Evolutionary conservation across 257 asterid species (phyloP).

Genomic region (Solanum chaucha): DNA sequence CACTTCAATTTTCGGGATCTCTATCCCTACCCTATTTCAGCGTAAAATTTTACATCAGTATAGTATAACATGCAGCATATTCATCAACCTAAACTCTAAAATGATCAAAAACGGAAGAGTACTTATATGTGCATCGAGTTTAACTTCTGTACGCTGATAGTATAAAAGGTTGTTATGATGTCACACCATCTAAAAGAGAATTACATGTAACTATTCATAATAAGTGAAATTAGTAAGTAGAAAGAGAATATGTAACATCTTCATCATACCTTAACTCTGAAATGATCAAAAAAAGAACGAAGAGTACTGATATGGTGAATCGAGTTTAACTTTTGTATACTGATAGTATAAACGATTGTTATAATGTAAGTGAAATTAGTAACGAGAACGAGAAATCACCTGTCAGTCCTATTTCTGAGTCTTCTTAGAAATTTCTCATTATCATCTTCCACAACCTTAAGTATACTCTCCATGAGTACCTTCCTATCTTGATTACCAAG

Average conservation of each 20-base stretch:
- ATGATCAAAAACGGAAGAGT: not conserved
- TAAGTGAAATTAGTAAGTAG: not conserved
- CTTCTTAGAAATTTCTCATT: conserved; percentile 53
- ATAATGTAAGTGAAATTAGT: not conserved
- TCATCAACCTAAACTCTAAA: conserved; percentile 25
- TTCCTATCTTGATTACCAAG: conserved; percentile 60
- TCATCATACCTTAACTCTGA: not conserved
- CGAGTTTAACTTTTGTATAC: not conserved
- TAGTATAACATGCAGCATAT: not conserved
- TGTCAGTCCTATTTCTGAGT: conserved; percentile 63
- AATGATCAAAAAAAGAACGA: not conserved
- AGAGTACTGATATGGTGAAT: not conserved
- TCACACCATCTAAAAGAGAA: not conserved
- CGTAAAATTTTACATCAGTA: not conserved
- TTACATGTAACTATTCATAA: not conserved
- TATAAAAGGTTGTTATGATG: not conserved
- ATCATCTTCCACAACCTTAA: conserved; percentile 65
- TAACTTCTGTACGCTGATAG: not conserved
- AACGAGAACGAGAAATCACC: conserved; percentile 19
- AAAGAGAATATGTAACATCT: not conserved
- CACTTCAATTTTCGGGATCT: conserved; percentile 77
- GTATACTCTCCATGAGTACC: conserved; percentile 50
- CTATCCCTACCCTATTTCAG: conserved; percentile 63
- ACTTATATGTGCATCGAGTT: not conserved
- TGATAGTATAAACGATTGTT: not conserved